These are phyloP conservation scores for Irpex rosettiformis DNA, from an alignment of 1,284 basidiomycete species.

Conservation along the genomic window DNA sequence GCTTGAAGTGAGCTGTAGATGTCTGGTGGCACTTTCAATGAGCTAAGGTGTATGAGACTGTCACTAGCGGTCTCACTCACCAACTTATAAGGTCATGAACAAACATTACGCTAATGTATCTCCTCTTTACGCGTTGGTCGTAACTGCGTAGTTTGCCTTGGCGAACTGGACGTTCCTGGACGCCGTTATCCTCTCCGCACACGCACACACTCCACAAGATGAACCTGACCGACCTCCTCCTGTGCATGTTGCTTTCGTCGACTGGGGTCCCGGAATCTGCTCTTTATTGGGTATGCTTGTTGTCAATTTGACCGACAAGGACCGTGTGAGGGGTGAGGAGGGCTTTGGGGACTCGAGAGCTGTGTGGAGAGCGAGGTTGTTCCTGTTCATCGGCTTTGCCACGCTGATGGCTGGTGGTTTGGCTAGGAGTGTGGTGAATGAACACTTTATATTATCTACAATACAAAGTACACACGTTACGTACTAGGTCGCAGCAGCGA, in stretches of 20 bases:
- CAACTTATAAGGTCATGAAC: too few species aligned
- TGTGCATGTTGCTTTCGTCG: constrained; percentile 87
- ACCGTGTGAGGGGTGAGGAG: constrained; percentile 81
- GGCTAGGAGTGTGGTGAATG: constrained; percentile 86
- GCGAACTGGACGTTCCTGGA: constrained; percentile 97
- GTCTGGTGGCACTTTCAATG: too few species aligned
- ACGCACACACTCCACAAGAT: constrained; percentile 70
- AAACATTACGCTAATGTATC: too few species aligned
- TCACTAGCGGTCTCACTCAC: too few species aligned
- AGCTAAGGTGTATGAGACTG: too few species aligned
- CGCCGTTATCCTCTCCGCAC: constrained; percentile 85
- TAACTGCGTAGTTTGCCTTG: constrained; percentile 91
- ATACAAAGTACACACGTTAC: too few species aligned
- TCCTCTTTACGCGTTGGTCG: too few species aligned
- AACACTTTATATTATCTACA: too few species aligned
- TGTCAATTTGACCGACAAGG: constrained; percentile 95
- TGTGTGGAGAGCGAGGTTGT: constrained; percentile 86
- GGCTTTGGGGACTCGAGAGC: constrained; percentile 76
- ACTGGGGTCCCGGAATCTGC: constrained; percentile 95
- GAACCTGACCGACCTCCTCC: constrained; percentile 70
- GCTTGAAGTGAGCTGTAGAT: too few species aligned
- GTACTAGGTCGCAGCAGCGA: too few species aligned
- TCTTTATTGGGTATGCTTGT: constrained; percentile 93
- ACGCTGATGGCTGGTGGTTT: constrained; percentile 95
- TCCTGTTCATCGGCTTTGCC: constrained; percentile 96